Evolutionary conservation across 257 asterid genomes (phyloP), one percentile per base, ranked within the genome.

Genomic region (Gentiana macrophylla): DNA sequence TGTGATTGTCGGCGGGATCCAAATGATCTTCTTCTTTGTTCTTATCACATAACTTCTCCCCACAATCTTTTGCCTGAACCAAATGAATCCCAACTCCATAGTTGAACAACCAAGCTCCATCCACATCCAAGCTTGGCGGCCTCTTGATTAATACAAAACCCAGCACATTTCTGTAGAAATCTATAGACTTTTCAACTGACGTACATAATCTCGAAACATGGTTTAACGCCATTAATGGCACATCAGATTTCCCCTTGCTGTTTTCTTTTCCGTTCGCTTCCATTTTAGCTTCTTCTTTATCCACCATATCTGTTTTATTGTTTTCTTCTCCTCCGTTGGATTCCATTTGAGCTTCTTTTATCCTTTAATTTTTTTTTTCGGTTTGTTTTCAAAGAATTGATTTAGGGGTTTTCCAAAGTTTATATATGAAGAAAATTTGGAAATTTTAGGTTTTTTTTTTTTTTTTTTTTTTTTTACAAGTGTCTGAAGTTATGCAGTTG

Each of bases 91-190:
- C 88, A 2, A 84, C 74, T 15, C 95, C 89, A 74, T 86, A 86
- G 68, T 86, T 86, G 77, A 86, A 86, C 10, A 86, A 71, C 95
- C 95, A 83, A 9, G 95, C 95, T 32, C 91, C 94, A 60, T 79
- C 86, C 56, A 81, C 81, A 46, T 79, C 72, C 47, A 86, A 70
- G 5, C 88, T 67, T 34, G 72, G 81, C 5, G 95, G 95, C 59
- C 94, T 68, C 67, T 79, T 66, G 4, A 77, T 67, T 59, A 74
- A 6, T 2, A 81, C 91, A 52, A 86, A 74, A 0, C 95, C 95
- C 5, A 86, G 59, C 0, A 84, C 80, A 41, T 75, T 70, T 11
- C 76, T 79, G 79, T 86, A 81, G 56, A 86, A 86, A 0, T 81
- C 82, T 5, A 72, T 58, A 1, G 94, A 81, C 2, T 75, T 69